Conservation (phyloP, 108 stramenopile species). For the Craspedostauros australis region DNA sequence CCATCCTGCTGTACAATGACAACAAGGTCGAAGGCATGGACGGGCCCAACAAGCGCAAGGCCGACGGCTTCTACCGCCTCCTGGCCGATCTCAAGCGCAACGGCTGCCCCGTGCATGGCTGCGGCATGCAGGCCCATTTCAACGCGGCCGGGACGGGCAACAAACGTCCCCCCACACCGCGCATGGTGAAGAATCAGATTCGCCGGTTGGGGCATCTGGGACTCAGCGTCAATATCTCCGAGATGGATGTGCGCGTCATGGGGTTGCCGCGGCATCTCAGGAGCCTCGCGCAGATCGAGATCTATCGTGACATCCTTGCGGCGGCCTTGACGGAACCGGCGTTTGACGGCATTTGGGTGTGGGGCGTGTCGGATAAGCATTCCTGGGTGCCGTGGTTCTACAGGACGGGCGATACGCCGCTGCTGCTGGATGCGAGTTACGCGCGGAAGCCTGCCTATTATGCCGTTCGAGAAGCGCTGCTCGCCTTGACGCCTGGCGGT, state of each 20-base stretch:
- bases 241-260: slow-evolving; percentile 89
- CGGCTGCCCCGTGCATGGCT: slow-evolving; percentile 82
- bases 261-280: slow-evolving; percentile 39
- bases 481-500: slow-evolving; percentile 53
- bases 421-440: slow-evolving; percentile 77
- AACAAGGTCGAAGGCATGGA: slow-evolving; percentile 90
- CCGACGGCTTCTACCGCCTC: slow-evolving; percentile 80
- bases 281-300: slow-evolving; percentile 60
- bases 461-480: slow-evolving; percentile 62
- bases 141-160: slow-evolving; percentile 70
- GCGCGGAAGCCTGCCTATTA: slow-evolving; percentile 53
- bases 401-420: slow-evolving; percentile 68
- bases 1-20: slow-evolving; percentile 87
- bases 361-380: slow-evolving; percentile 89
- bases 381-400: slow-evolving; percentile 89
- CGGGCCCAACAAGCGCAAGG: slow-evolving; percentile 59
- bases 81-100: slow-evolving; percentile 59
- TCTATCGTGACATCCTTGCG: slow-evolving; percentile 79
- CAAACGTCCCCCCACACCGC: slow-evolving; percentile 77
- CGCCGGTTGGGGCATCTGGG: slow-evolving; percentile 82
- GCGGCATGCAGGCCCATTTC: slow-evolving; percentile 89
- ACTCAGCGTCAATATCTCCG: slow-evolving; percentile 85
- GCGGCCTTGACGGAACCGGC: slow-evolving; percentile 84
- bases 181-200: slow-evolving; percentile 86
- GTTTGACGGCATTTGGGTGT: slow-evolving; percentile 84